Base-by-base conservation (phyloP, 108 stramenopile genomes). In the Cyclotella sp. region DNA sequence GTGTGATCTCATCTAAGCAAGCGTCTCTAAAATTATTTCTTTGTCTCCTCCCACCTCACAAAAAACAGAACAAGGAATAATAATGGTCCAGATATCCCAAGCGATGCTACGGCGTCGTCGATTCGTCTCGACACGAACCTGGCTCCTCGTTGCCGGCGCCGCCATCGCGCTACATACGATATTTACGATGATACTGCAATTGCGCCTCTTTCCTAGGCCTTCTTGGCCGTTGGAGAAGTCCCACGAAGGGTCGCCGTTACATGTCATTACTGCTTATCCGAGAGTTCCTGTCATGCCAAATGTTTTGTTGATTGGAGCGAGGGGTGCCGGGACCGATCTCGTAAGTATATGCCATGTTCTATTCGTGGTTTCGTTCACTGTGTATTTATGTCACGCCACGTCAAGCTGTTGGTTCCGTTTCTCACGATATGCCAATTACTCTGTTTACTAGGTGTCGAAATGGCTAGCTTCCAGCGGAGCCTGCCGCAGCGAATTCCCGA, bases 381-480 rank as follows among this genome's bases (percentile, higher is more conserved):
- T 53, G 18, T 53, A 53, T 19, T 19, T 53, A 53, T 14, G n/a
- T 53, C 15, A 19, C 18, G 15, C n/a, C 52, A 53, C n/a, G n/a
- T n/a, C n/a, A n/a, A n/a, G n/a, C n/a, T n/a, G n/a, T 24, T 24
- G 22, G 24, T 8, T 55, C 12, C 3, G 11, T 55, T 24, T 55
- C 3, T 55, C 34, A 34, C 34, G 4, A 34, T 34, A 34, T 34
- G 34, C 6, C 6, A 34, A 34, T 34, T 2, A 34, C 6, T 2
- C 8, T 8, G 1, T 24, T 57, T 13, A 2, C 4, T 24, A 61
- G 60, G 60, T 61, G 34, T 12, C 60, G 14, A 61, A 61, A 15
- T 61, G 60, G 60, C 60, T 61, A 13, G 60, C 34, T 16, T 61
- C 60, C 12, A 19, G 3, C 12, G 60, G 60, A 34, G 60, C 60